Percentiles rank a stretch among this genome's conserved stretches.
phyloP scores from a whole-genome alignment of 371 early-diverging fungal species.

The Smittium mucronatum region DNA sequence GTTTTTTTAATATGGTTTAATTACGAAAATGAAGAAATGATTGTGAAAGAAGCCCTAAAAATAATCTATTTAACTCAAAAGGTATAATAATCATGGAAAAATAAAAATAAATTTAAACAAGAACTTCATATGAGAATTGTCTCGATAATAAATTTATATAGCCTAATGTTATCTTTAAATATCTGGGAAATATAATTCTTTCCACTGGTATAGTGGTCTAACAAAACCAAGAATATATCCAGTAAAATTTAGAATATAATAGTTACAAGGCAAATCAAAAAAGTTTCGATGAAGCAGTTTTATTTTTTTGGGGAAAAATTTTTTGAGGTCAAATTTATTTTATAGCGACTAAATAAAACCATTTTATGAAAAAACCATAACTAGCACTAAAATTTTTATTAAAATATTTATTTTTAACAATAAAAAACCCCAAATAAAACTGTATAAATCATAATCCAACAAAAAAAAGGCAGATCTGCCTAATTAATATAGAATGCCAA shows the following conservation, averaged over 20 bases:
- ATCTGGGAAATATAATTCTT: background rate
- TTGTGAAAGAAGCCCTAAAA: background rate
- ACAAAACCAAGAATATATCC: background rate
- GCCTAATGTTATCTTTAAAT: slow-evolving; percentile 3
- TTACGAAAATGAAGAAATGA: background rate
- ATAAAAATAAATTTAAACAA: slow-evolving; percentile 9
- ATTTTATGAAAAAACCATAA: background rate
- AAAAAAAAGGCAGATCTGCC: no score
- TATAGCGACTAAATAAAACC: background rate
- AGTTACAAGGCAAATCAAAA: background rate
- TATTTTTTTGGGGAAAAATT: background rate
- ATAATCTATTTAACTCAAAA: slow-evolving; percentile 12
- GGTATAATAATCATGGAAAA: slow-evolving; percentile 7
- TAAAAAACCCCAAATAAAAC: no score
- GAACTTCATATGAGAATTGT: background rate
- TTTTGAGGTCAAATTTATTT: slow-evolving; percentile 7
- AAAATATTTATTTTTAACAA: slow-evolving; percentile 7
- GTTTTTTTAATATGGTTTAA: slow-evolving; percentile 9
- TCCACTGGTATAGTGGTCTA: background rate
- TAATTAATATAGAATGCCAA: no score
- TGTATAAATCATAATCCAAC: background rate
- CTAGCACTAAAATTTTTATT: background rate
- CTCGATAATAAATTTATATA: background rate
- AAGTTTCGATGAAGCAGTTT: background rate
- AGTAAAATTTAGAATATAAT: background rate